Evolutionary conservation across 345 rosid species (phyloP).

Genomic region (Hibiscus syriacus): DNA sequence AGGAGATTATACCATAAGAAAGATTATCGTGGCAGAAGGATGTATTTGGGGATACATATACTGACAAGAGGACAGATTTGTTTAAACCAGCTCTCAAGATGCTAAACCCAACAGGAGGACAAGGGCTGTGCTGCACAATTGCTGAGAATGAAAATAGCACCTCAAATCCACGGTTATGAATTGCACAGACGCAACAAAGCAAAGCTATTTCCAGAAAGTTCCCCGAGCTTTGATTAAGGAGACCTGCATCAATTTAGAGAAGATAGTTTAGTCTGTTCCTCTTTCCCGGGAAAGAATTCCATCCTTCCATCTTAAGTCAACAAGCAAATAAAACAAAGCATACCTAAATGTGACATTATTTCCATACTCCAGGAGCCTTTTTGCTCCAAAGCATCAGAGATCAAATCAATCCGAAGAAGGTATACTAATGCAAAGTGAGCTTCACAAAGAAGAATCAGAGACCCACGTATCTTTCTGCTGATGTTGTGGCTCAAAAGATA

Average conservation of each 20-base stretch:
- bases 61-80: constrained; percentile 93
- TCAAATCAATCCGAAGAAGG: constrained; percentile 74
- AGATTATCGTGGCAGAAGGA: constrained; percentile 39
- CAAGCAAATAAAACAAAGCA: constrained; percentile 5
- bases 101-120: constrained; percentile 89
- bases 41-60: constrained; percentile 57
- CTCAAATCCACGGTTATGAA: constrained; percentile 93
- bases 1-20: constrained; percentile 62
- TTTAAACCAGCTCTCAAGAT: constrained; percentile 94
- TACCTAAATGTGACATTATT: constrained; percentile 75
- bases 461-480: constrained; percentile 68
- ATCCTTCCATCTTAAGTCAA: not conserved
- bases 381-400: constrained; percentile 52
- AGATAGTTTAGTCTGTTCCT: constrained; percentile 10
- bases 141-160: constrained; percentile 92
- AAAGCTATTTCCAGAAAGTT: constrained; percentile 87
- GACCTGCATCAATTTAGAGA: constrained; percentile 55
- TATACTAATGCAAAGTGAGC: constrained; percentile 85
- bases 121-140: constrained; percentile 76
- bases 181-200: constrained; percentile 89
- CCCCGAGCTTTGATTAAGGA: constrained; percentile 66
- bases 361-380: constrained; percentile 53
- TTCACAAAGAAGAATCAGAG: constrained; percentile 90
- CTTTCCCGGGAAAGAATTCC: not conserved
- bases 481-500: constrained; percentile 87